phyloP scores from a whole-genome alignment of 345 rosid species.

The Eucalyptus cladocalyx region DNA sequence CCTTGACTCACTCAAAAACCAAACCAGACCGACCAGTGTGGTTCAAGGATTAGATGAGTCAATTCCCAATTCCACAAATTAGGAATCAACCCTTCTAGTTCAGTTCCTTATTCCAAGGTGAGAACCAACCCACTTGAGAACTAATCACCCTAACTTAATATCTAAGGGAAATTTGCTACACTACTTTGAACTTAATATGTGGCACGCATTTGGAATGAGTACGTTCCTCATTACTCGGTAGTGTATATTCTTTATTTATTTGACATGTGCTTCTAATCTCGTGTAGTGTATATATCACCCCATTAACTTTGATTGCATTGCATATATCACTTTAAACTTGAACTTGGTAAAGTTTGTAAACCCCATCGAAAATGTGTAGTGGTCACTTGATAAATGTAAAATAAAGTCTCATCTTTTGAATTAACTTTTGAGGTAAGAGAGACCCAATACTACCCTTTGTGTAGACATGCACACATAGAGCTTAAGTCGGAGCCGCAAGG shows the following conservation, averaged over 20 bases:
- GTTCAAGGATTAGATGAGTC: neutral
- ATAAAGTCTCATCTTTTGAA: no score
- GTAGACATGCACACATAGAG: no score
- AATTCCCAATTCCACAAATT: neutral
- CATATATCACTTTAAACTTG: no score
- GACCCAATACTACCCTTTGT: no score
- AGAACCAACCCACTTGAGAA: no score
- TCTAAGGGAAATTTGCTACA: neutral
- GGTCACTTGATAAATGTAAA: no score
- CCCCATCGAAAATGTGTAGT: neutral
- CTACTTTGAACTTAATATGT: neutral
- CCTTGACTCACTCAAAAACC: neutral
- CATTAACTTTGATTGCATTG: neutral
- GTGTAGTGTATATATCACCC: neutral
- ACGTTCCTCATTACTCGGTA: neutral
- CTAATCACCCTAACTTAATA: neutral
- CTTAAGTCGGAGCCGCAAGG: no score
- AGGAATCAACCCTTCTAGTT: neutral
- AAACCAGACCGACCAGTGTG: rapidly evolving
- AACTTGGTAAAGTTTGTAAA: neutral
- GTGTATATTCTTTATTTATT: neutral
- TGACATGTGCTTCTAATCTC: neutral
- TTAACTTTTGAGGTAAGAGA: no score
- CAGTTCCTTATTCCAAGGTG: no score
- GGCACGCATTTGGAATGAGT: neutral